Conservation (phyloP, 805 yeast genomes). For the Starmerella roubikii region DNA sequence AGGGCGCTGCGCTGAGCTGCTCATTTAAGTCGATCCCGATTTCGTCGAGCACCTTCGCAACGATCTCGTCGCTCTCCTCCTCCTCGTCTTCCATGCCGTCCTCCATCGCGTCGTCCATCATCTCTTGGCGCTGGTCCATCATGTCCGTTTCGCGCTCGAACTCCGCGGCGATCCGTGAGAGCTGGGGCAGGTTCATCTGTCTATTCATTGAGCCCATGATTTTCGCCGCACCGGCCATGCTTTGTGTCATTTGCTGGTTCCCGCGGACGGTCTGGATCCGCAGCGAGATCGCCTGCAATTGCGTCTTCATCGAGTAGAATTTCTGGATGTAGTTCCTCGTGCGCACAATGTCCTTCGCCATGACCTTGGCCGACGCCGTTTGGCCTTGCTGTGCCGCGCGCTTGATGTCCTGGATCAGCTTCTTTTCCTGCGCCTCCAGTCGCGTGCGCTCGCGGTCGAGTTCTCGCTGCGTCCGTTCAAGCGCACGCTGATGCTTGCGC, state of each 20-base stretch:
- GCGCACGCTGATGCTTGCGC: constrained; percentile 87
- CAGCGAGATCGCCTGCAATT: constrained; percentile 83
- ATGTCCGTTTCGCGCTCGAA: constrained; percentile 87
- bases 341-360: constrained; percentile 88
- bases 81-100: constrained; percentile 87
- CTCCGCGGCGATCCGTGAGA: constrained; percentile 84
- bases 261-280: constrained; percentile 86
- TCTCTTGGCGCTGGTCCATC: constrained; percentile 97
- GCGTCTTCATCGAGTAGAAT: constrained; percentile 87
- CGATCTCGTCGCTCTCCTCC: constrained; percentile 74
- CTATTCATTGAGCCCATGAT: constrained; percentile 76
- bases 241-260: constrained; percentile 86
- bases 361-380: constrained; percentile 76
- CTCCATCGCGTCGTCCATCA: constrained; percentile 97
- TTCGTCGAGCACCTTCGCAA: constrained; percentile 84
- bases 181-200: constrained; percentile 79
- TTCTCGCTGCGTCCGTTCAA: constrained; percentile 90
- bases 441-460: constrained; percentile 76
- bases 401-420: constrained; percentile 70
- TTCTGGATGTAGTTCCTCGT: constrained; percentile 73
- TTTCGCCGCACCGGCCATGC: constrained; percentile 88
- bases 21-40: constrained; percentile 74
- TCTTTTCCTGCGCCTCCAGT: constrained; percentile 84
- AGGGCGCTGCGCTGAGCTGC: constrained; percentile 37
- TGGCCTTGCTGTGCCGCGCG: constrained; percentile 86